phyloP scores from a whole-genome alignment of 2,329 filamentous ascomycete species.

The Scopulariopsis brevicaulis region DNA sequence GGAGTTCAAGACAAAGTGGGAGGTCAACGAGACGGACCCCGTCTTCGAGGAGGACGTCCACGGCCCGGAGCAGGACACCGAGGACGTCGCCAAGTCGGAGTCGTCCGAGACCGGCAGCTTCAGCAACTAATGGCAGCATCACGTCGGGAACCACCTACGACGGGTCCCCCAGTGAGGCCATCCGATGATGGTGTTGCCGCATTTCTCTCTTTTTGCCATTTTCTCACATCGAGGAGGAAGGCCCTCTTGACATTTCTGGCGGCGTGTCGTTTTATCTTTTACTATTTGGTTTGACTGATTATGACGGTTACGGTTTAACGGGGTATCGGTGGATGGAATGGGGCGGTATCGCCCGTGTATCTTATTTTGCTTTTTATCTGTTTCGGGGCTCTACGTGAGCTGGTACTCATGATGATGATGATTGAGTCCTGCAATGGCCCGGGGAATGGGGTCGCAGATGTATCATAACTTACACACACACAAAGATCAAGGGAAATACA shows the following conservation, averaged over 20 bases:
- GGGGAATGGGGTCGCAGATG: not conserved
- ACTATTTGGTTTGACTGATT: not conserved
- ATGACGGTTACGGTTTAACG: not conserved
- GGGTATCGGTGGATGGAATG: too few relatives aligned
- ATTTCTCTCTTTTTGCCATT: not conserved
- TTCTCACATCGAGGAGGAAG: not conserved
- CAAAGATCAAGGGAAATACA: not conserved
- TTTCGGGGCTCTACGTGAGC: not conserved
- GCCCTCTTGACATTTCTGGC: not conserved
- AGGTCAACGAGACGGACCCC: constrained; percentile 77
- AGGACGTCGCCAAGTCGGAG: constrained; percentile 41
- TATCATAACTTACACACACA: not conserved
- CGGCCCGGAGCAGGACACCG: constrained; percentile 46
- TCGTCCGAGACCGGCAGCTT: constrained; percentile 50
- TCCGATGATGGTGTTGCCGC: not conserved
- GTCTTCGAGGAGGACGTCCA: constrained; percentile 84
- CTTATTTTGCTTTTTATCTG: not conserved
- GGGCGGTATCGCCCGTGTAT: not conserved
- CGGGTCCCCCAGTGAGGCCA: not conserved
- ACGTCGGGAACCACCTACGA: not conserved
- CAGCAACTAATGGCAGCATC: constrained; percentile 4
- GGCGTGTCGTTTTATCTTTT: not conserved
- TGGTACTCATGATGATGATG: not conserved
- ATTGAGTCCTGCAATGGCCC: not conserved
- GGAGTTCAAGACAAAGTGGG: constrained; percentile 95